These are phyloP conservation scores for Barnettozyma siamensis DNA, from an alignment of 805 yeast species.

Conservation along the genomic window DNA sequence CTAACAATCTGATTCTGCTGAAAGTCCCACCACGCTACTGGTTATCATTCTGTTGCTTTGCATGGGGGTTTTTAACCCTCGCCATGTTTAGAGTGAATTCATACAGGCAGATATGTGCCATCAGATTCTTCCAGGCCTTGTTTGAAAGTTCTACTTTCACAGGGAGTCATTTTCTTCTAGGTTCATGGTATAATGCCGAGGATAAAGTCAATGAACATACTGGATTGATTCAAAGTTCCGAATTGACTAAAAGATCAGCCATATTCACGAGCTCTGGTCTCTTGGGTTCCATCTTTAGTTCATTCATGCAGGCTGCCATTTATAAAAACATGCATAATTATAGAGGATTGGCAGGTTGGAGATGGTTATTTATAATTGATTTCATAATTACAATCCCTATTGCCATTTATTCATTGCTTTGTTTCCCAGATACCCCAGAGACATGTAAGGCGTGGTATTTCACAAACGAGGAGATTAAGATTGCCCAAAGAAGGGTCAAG, in stretches of 20 bases:
- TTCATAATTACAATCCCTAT: constrained; percentile 54
- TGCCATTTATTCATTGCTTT: constrained; percentile 48
- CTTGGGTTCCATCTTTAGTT: constrained; percentile 48
- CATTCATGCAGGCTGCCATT: constrained; percentile 54
- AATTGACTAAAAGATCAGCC: constrained; percentile 46
- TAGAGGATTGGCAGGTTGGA: constrained; percentile 52
- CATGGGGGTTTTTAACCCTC: constrained; percentile 54
- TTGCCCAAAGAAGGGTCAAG: constrained; percentile 39
- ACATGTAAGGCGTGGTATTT: constrained; percentile 37
- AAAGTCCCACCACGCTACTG: constrained; percentile 52
- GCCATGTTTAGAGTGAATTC: constrained; percentile 43
- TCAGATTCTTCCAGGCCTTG: constrained; percentile 55
- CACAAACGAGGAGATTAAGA: constrained; percentile 33
- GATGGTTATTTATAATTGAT: constrained; percentile 64
- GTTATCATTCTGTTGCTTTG: constrained; percentile 46
- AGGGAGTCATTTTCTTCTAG: constrained; percentile 50
- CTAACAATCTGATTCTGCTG: constrained; percentile 49
- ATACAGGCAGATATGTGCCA: constrained; percentile 45
- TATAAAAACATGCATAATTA: constrained; percentile 34
- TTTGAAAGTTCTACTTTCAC: constrained; percentile 54
- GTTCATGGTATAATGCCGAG: constrained; percentile 45
- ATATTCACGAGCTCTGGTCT: constrained; percentile 50
- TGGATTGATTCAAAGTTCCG: constrained; percentile 27
- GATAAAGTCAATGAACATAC: constrained; percentile 21
- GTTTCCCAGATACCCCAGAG: constrained; percentile 58